Percentiles rank a stretch among this genome's conserved stretches.
Conservation (phyloP, 1,284 basidiomycete species). For the Cystobasidium slooffiae region DNA sequence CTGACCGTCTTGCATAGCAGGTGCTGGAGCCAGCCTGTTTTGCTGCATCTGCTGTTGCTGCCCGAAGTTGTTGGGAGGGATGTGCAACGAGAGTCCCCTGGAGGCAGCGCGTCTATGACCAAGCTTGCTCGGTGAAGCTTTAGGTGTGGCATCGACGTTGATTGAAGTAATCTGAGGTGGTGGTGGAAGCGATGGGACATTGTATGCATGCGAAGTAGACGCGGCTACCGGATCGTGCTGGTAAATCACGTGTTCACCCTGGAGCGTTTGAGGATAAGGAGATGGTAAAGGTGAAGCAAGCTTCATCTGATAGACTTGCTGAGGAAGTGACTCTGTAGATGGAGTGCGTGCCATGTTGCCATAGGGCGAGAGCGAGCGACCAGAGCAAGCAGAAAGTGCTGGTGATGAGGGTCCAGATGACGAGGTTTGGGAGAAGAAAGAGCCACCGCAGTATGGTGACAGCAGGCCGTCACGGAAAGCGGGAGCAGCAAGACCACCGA, state of each 20-base stretch:
- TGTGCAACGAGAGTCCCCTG: conserved; percentile 30
- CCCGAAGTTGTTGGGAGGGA: conserved; percentile 38
- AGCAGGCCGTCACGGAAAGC: conserved; percentile 47
- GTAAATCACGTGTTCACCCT: conserved; percentile 12
- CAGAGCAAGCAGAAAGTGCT: conserved; percentile 40
- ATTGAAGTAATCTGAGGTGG: conserved; percentile 46
- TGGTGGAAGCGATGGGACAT: conserved; percentile 10
- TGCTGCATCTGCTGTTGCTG: conserved; percentile 22
- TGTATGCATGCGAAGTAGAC: not conserved
- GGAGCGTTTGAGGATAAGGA: conserved; percentile 41
- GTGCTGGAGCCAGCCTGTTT: conserved; percentile 13
- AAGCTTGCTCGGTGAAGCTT: conserved; percentile 36
- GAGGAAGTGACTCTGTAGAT: conserved; percentile 56
- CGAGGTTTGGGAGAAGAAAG: conserved; percentile 30
- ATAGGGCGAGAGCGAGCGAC: conserved; percentile 27
- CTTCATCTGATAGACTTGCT: conserved; percentile 58
- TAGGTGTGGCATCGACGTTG: conserved; percentile 37
- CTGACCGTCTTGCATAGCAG: conserved; percentile 11
- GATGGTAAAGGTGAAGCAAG: conserved; percentile 50
- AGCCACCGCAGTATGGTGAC: conserved; percentile 44
- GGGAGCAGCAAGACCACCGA: conserved; percentile 41
- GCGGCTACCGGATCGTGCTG: conserved; percentile 32
- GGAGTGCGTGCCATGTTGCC: conserved; percentile 54
- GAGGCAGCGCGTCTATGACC: conserved; percentile 38
- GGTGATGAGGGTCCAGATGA: conserved; percentile 39